These are phyloP conservation scores for Mortierella sp. DNA, from an alignment of 371 early-diverging fungal genomes.

Conservation along the genomic window DNA sequence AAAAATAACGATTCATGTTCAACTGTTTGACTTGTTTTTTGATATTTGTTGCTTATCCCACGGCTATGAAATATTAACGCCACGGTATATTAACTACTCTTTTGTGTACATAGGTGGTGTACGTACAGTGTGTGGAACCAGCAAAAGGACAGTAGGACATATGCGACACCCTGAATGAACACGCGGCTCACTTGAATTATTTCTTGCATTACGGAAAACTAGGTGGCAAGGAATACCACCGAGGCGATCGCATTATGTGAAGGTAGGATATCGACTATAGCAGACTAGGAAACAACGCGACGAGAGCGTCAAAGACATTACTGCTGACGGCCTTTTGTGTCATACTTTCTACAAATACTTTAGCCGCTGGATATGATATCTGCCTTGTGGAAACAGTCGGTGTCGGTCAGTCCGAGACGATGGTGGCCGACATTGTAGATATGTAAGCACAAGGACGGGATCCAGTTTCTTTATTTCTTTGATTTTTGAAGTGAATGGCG, in stretches of 20 bases:
- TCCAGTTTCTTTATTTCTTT: too few relatives aligned
- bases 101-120: conserved; percentile 13
- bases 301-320: not conserved
- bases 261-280: conserved; percentile 55
- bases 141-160: not conserved
- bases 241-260: conserved; percentile 85
- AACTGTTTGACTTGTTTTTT: not conserved
- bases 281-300: too few relatives aligned
- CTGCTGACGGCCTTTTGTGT: not conserved
- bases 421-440: conserved; percentile 90
- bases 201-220: conserved; percentile 25
- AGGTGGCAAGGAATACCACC: conserved; percentile 83
- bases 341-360: not conserved
- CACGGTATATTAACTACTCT: not conserved
- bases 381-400: conserved; percentile 87
- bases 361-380: conserved; percentile 84
- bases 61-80: not conserved
- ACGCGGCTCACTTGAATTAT: not conserved
- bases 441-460: conserved; percentile 59
- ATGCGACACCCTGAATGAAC: not conserved
- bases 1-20: not conserved
- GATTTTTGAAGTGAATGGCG: too few relatives aligned
- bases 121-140: not conserved
- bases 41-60: not conserved
- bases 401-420: conserved; percentile 87